Percentiles rank a stretch among this genome's conserved stretches.
Evolutionary conservation across 306 rosid species (phyloP).

Genomic region (Casuarina cunninghamiana): DNA sequence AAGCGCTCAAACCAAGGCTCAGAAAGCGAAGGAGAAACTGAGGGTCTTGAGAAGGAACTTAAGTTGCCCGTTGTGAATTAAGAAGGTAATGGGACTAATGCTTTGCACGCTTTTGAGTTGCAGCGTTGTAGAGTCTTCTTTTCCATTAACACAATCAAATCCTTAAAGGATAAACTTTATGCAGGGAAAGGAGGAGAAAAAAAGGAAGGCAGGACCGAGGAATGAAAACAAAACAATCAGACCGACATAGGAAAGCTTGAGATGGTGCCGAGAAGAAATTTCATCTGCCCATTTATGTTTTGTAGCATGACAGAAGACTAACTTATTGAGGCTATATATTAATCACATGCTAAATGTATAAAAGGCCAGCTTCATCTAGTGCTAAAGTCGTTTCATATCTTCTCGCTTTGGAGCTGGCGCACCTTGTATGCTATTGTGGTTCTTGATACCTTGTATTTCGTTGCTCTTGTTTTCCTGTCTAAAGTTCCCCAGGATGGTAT

Average conservation of each 20-base stretch:
- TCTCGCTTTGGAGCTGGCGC: neutral
- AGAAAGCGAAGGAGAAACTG: constrained; percentile 56
- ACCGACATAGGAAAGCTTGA: neutral
- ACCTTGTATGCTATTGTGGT: neutral
- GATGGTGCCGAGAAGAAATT: neutral
- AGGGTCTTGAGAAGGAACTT: constrained; percentile 56
- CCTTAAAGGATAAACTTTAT: neutral
- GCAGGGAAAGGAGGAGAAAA: constrained; percentile 2
- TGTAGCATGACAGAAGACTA: neutral
- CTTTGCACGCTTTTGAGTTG: neutral
- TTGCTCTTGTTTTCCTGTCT: neutral
- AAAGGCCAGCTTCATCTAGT: neutral
- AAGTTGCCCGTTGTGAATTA: constrained; percentile 57
- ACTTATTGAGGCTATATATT: neutral
- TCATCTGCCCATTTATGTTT: neutral
- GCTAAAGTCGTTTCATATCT: neutral
- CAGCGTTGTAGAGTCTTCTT: neutral
- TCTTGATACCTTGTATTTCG: neutral
- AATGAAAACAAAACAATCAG: neutral
- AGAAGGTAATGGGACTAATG: neutral
- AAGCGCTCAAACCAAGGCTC: constrained; percentile 55
- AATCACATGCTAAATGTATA: neutral
- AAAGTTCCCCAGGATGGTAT: neutral
- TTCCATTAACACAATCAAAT: neutral
- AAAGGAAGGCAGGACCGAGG: neutral